Evolutionary conservation across 441 rosid genomes (phyloP), one percentile per base, ranked within the genome.

Genomic region (Aleurites moluccanus): DNA sequence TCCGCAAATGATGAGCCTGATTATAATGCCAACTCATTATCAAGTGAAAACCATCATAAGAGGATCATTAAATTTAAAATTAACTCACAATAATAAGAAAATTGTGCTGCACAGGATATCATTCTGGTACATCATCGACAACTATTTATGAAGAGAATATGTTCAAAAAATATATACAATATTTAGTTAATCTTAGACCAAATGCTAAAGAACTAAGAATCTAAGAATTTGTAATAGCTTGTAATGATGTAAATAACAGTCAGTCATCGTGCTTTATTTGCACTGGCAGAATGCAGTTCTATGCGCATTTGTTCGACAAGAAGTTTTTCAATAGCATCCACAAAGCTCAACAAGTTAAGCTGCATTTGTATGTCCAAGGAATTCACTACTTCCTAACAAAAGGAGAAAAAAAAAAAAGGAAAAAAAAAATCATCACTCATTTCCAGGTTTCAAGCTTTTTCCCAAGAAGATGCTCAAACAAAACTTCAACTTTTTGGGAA

Each of bases 361-460:
- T 89, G 85, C 30, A 73, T 62, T 21, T 83, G 73, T 59, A 75
- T 66, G 70, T 90, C 97, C 81, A 91, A 76, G 64, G 91, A 88
- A 75, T 89, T 94, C 47, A 87, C 93, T 65, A 76, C 76, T 80
- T 89, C 93, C 98, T 92, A 72, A 66, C 13, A 47, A 57, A 59
- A 59, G n/a, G 64, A 21, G 21, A 8, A 5, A 45, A 11, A 56
- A 55, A 33, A 60, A 11, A 6, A 40, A 44, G 45, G 8, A 20
- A 53, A n/a, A 25, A 10, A 4, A 44, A 40, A 18, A 63, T 10
- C 28, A 44, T 20, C 40, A n/a, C 1, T 7, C 47, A 40, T 6
- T 21, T 13, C 9, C 30, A n/a, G 30, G 47, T 47, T n/a, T 20
- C 38, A 47, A 28, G 20, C 25, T 4, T 72, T 49, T 50, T 45